Conservation (phyloP, 1,284 basidiomycete genomes). For the Ustilago vetiveriae region DNA sequence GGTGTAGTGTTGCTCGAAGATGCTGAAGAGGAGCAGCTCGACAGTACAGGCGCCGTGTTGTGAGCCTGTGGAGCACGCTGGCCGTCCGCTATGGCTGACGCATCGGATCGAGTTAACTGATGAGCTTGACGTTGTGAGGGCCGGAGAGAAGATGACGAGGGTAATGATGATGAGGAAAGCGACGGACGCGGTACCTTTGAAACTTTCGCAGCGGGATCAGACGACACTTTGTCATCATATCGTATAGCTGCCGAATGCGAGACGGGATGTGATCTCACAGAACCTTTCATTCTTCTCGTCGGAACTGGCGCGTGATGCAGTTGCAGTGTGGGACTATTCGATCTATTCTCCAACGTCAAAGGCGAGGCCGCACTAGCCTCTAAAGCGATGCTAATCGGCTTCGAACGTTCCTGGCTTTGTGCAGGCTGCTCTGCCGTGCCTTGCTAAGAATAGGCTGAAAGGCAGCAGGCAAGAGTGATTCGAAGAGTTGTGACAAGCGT, state of each 20-base stretch:
- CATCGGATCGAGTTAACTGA: neutral
- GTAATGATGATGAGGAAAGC: constrained; percentile 2
- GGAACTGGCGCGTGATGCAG: neutral
- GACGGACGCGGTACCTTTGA: constrained; percentile 1
- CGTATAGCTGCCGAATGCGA: constrained; percentile 21
- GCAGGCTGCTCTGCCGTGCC: neutral
- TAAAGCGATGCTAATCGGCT: no score
- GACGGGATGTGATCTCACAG: constrained; percentile 11
- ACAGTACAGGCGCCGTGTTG: neutral
- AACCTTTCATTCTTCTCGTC: constrained; percentile 1
- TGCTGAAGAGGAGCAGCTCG: constrained; percentile 6
- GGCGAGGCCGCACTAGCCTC: no score
- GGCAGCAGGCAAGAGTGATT: no score
- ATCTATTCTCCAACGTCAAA: no score
- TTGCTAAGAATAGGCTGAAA: no score
- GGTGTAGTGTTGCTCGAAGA: constrained; percentile 6
- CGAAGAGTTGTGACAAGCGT: neutral
- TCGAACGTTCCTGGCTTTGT: neutral
- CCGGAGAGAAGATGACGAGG: neutral
- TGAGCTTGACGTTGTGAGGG: neutral
- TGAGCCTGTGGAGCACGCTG: neutral
- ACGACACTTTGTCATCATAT: constrained; percentile 15
- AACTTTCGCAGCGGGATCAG: neutral
- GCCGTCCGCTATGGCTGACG: neutral
- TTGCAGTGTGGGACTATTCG: neutral